phyloP scores from a whole-genome alignment of 495 filamentous ascomycete species.

The Neurospora discreta region DNA sequence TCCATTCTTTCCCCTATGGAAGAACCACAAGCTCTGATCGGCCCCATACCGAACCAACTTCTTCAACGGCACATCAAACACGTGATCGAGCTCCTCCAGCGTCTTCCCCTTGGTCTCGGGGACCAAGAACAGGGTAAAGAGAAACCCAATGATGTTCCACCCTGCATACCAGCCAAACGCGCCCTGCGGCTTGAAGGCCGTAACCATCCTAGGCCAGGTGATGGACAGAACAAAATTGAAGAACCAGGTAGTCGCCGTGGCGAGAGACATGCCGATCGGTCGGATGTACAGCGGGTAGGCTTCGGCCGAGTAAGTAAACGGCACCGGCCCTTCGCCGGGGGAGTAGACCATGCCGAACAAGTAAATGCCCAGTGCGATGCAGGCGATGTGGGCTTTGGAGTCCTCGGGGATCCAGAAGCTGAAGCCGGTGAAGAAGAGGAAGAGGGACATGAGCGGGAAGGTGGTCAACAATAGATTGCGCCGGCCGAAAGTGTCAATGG shows the following conservation, averaged over 20 bases:
- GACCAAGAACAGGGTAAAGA: conserved; percentile 62
- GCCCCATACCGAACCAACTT: neutral
- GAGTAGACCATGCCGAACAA: conserved; percentile 68
- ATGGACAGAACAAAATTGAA: conserved; percentile 58
- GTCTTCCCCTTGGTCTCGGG: conserved; percentile 78
- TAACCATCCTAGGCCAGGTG: conserved; percentile 50
- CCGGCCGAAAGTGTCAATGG: conserved; percentile 76
- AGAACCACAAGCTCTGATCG: conserved; percentile 1
- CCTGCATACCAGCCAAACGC: conserved; percentile 60
- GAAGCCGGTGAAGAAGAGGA: conserved; percentile 70
- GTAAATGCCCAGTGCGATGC: conserved; percentile 60
- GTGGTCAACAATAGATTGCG: conserved; percentile 67
- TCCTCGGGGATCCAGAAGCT: conserved; percentile 58
- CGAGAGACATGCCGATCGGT: conserved; percentile 54
- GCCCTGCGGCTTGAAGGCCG: conserved; percentile 44
- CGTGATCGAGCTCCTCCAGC: conserved; percentile 53
- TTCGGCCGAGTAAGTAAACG: conserved; percentile 77
- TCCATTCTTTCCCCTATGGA: neutral
- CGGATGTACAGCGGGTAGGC: conserved; percentile 70
- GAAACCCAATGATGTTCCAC: conserved; percentile 56
- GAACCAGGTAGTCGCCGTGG: conserved; percentile 60
- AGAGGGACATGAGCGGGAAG: conserved; percentile 65
- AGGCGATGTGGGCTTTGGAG: conserved; percentile 34
- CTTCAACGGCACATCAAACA: conserved; percentile 26
- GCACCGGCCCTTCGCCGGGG: conserved; percentile 71